A percentile compares a stretch with the other conserved stretches of the same genome.
Evolutionary conservation across 2,329 filamentous ascomycete genomes (phyloP).

Genomic region (Coleophoma crateriformis): DNA sequence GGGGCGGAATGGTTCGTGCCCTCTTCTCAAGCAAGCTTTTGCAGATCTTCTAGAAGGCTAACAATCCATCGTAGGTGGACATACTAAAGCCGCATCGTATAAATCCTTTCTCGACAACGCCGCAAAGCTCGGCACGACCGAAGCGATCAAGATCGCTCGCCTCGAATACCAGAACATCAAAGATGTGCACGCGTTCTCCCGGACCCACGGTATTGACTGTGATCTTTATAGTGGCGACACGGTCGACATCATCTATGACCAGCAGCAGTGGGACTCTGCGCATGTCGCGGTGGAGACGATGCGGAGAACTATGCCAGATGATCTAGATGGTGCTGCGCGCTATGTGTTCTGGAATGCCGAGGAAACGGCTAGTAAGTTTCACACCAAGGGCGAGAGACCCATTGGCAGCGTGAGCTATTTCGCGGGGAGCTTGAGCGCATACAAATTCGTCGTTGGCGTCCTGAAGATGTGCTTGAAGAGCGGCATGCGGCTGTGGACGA

Average conservation of each 20-base stretch:
- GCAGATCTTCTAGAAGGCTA: background rate
- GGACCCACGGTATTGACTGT: slow-evolving; percentile 38
- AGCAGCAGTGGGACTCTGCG: slow-evolving; percentile 18
- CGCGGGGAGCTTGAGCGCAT: slow-evolving; percentile 33
- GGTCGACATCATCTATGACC: slow-evolving; percentile 31
- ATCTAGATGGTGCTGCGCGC: slow-evolving; percentile 32
- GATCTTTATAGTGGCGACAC: slow-evolving; percentile 35
- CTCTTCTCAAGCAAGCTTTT: background rate
- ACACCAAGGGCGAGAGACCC: slow-evolving; percentile 21
- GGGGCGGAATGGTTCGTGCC: slow-evolving; percentile 26
- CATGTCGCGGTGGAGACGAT: slow-evolving; percentile 34
- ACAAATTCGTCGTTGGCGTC: slow-evolving; percentile 19
- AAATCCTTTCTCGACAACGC: slow-evolving; percentile 18
- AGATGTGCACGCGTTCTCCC: slow-evolving; percentile 48
- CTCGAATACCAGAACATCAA: slow-evolving; percentile 48
- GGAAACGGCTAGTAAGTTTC: slow-evolving; percentile 35
- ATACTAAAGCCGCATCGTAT: slow-evolving; percentile 26
- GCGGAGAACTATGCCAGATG: slow-evolving; percentile 35
- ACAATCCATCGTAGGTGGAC: slow-evolving; percentile 18
- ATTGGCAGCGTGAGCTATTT: slow-evolving; percentile 20
- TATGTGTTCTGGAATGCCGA: slow-evolving; percentile 39
- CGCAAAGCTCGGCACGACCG: slow-evolving; percentile 3
- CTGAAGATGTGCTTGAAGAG: slow-evolving; percentile 15
- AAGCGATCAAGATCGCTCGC: slow-evolving; percentile 27
- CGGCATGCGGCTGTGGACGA: slow-evolving; percentile 21